phyloP scores from a whole-genome alignment of 768 basidiomycete genomes.

The Rhodotorula sphaerocarpa region DNA sequence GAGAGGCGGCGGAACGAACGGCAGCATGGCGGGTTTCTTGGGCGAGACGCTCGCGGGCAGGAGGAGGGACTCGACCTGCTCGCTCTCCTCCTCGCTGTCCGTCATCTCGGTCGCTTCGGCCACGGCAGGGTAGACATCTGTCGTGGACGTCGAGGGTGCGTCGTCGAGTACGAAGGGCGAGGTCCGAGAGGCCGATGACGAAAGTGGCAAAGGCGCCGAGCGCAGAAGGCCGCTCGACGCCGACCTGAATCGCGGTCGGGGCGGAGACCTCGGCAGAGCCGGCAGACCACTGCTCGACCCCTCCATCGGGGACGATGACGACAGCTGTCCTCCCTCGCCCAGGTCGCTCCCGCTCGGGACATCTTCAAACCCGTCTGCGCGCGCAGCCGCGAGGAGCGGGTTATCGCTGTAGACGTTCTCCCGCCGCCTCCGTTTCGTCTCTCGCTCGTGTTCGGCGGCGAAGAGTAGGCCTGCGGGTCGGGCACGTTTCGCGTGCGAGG shows the following conservation, averaged over 20 bases:
- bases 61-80: conserved; percentile 4
- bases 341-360: neutral
- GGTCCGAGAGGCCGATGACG: too few species aligned
- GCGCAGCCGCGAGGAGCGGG: conserved; percentile 11
- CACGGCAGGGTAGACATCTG: too few species aligned
- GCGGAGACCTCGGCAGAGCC: neutral
- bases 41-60: neutral
- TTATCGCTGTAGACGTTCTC: conserved; percentile 18
- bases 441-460: neutral
- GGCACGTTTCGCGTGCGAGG: conserved; percentile 9
- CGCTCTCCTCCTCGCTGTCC: conserved; percentile 18
- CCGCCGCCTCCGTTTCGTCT: neutral
- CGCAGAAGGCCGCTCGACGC: too few species aligned
- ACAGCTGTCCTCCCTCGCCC: neutral
- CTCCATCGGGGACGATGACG: neutral
- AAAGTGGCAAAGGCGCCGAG: too few species aligned
- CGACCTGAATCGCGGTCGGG: neutral
- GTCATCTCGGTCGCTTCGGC: conserved; percentile 1
- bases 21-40: too few species aligned
- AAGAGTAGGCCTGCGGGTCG: neutral
- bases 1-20: too few species aligned
- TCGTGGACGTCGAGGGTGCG: too few species aligned
- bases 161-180: neutral
- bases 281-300: neutral
- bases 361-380: too few species aligned